Conservation (phyloP, 2,329 filamentous ascomycete species). For the Aspergillus hortae region DNA sequence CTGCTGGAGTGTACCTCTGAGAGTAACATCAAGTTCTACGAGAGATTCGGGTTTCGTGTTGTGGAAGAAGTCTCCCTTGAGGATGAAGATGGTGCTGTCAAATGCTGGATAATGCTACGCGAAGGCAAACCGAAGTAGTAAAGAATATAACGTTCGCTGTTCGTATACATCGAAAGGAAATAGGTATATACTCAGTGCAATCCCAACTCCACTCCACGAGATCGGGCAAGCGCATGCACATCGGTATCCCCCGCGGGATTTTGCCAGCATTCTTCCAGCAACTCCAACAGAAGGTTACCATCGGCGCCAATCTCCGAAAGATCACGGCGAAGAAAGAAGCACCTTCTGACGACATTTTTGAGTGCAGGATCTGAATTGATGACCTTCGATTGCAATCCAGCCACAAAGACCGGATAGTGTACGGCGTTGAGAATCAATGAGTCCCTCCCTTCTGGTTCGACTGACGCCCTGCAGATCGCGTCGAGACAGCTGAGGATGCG, state of each 20-base stretch:
- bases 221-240: slow-evolving; percentile 20
- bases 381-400: slow-evolving; percentile 12
- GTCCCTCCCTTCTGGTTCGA: slow-evolving; percentile 13
- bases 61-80: slow-evolving; percentile 17
- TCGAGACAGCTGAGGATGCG: slow-evolving; percentile 24
- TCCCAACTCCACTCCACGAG: slow-evolving; percentile 22
- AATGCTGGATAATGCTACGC: slow-evolving; percentile 22
- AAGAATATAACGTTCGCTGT: not conserved
- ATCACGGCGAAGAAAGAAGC: not conserved
- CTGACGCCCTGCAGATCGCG: slow-evolving; percentile 20
- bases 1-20: slow-evolving; percentile 21
- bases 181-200: slow-evolving; percentile 7
- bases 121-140: not conserved
- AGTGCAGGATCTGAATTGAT: slow-evolving; percentile 16
- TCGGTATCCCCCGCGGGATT: slow-evolving; percentile 8
- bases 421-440: slow-evolving; percentile 22
- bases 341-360: slow-evolving; percentile 15
- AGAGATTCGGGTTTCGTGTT: slow-evolving; percentile 20
- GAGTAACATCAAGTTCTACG: slow-evolving; percentile 20
- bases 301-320: not conserved
- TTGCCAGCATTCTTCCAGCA: slow-evolving; percentile 26
- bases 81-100: slow-evolving; percentile 13
- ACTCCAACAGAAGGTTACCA: slow-evolving; percentile 1
- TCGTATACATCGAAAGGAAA: not conserved
- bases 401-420: slow-evolving; percentile 22